Conservation (phyloP, 257 asterid species). For the Primulina huaijiensis region DNA sequence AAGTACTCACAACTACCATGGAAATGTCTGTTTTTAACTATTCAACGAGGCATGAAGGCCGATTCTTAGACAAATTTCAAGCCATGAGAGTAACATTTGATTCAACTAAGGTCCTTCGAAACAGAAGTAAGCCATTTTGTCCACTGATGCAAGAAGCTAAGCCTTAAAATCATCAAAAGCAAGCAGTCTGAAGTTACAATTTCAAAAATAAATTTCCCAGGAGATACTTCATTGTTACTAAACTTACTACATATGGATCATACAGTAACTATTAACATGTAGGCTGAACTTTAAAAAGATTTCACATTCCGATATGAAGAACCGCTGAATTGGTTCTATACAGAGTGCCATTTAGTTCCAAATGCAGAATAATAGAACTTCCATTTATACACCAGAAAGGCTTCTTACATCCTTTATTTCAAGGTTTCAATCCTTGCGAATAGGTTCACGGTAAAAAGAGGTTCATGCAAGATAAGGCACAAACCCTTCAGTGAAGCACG, state of each 20-base stretch:
- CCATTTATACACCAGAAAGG: neutral
- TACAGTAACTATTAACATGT: neutral
- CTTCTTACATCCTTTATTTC: neutral
- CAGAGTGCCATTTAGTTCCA: neutral
- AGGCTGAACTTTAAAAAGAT: neutral
- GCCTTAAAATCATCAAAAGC: neutral
- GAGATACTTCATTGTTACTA: neutral
- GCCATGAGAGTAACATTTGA: neutral
- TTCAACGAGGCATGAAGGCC: neutral
- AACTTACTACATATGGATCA: neutral
- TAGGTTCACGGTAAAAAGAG: neutral
- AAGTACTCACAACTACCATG: constrained; percentile 1
- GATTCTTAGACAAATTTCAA: neutral
- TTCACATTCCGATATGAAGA: neutral
- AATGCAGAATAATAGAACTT: neutral
- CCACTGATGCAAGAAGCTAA: neutral
- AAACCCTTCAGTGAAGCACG: neutral
- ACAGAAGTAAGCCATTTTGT: neutral
- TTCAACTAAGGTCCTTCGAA: constrained; percentile 2
- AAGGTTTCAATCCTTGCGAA: neutral
- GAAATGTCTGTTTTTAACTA: neutral
- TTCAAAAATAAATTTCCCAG: neutral
- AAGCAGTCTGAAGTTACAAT: neutral
- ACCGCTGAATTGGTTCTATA: neutral
- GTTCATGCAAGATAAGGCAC: neutral